These are phyloP conservation scores for Chlorella variabilis DNA, from an alignment of 163 green algal species.

Conservation along the genomic window DNA sequence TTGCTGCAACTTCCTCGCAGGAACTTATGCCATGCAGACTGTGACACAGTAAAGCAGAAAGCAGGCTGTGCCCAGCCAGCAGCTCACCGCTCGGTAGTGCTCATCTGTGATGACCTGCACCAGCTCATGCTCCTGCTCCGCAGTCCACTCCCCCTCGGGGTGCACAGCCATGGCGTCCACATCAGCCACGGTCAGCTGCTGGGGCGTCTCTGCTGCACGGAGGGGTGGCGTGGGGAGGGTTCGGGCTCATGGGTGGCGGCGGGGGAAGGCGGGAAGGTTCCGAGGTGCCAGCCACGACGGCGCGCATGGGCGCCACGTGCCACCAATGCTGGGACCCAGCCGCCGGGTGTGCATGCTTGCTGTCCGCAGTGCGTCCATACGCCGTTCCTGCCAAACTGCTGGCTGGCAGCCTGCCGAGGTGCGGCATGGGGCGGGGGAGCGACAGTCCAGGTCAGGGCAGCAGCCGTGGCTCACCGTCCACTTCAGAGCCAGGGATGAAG, in stretches of 20 bases:
- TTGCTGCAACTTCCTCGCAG: too few species aligned
- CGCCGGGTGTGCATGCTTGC: too few species aligned
- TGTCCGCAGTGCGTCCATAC: too few species aligned
- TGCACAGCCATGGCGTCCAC: conserved; percentile 25
- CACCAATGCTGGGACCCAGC: too few species aligned
- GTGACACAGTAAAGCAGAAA: too few species aligned
- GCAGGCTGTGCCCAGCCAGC: neutral
- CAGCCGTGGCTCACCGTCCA: neutral
- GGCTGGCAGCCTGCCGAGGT: too few species aligned
- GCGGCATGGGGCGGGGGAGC: too few species aligned
- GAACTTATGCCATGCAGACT: too few species aligned
- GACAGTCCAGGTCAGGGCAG: too few species aligned
- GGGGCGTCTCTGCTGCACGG: neutral
- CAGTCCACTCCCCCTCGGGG: conserved; percentile 27
- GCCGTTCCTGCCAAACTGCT: too few species aligned
- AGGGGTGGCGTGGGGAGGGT: neutral
- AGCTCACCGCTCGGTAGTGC: conserved; percentile 28
- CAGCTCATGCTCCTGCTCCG: conserved; percentile 41
- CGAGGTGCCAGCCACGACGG: too few species aligned
- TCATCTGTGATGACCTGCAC: conserved; percentile 27
- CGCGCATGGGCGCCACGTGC: too few species aligned
- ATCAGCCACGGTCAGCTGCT: conserved; percentile 29
- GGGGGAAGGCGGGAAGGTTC: neutral
- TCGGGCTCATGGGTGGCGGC: neutral
- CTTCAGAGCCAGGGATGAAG: conserved; percentile 7